These are phyloP conservation scores for Globisporangium nagaii DNA, from an alignment of 352 stramenopile genomes.

Conservation along the genomic window DNA sequence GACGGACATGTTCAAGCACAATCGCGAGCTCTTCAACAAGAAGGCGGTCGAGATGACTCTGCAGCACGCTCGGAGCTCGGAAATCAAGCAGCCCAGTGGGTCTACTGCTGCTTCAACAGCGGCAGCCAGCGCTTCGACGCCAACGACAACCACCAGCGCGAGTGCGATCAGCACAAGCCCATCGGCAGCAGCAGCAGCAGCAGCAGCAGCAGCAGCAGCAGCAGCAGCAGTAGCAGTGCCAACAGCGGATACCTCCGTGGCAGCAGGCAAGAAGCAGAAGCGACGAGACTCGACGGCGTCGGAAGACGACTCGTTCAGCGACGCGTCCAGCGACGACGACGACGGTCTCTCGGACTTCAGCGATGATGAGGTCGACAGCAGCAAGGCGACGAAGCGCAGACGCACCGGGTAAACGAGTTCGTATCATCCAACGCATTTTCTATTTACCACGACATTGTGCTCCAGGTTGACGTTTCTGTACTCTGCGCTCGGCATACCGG, in stretches of 20 bases:
- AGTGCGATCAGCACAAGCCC: neutral
- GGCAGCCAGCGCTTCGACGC: neutral
- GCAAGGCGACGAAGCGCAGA: conserved; percentile 1
- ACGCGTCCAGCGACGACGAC: neutral
- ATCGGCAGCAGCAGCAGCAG: no score
- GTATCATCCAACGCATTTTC: no score
- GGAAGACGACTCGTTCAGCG: neutral
- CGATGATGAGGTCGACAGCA: conserved; percentile 3
- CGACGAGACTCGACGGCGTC: neutral
- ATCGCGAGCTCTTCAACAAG: conserved; percentile 59
- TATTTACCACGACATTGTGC: no score
- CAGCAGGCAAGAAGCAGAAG: neutral
- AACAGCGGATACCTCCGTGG: neutral
- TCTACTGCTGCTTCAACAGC: neutral
- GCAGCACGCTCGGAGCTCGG: conserved; percentile 31
- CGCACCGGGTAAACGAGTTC: neutral
- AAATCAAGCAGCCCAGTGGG: neutral
- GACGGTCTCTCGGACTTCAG: conserved; percentile 13
- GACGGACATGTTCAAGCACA: conserved; percentile 78
- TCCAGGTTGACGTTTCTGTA: no score
- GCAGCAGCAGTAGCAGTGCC: neutral
- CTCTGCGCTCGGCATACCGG: no score
- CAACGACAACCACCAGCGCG: neutral
- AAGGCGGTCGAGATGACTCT: conserved; percentile 60
- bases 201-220: neutral